Percentiles rank a stretch among this genome's conserved stretches.
Evolutionary conservation across 352 stramenopile species (phyloP).

Genomic region (Globisporangium mamillatum): DNA sequence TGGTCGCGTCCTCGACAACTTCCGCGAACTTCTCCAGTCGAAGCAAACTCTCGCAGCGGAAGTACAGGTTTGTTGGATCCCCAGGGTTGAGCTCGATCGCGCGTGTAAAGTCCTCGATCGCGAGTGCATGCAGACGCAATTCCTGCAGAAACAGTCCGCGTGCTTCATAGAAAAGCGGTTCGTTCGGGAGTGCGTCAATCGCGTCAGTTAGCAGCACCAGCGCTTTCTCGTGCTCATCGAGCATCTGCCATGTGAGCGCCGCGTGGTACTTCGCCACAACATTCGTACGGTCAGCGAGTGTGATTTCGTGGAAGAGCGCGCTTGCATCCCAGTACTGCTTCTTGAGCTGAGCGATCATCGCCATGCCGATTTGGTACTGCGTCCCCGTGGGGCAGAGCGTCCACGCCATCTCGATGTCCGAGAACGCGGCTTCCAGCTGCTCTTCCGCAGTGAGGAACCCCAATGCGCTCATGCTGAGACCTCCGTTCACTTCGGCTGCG

Average conservation of each 20-base stretch:
- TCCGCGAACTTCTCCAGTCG: constrained; percentile 41
- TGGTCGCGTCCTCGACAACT: constrained; percentile 43
- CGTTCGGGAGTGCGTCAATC: constrained; percentile 46
- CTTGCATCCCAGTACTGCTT: constrained; percentile 40
- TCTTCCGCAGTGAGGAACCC: constrained; percentile 31
- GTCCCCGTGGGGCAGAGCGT: constrained; percentile 35
- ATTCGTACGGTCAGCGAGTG: constrained; percentile 26
- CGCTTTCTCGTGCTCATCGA: constrained; percentile 41
- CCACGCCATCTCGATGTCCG: constrained; percentile 80
- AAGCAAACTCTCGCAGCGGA: constrained; percentile 46
- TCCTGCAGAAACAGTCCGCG: constrained; percentile 60
- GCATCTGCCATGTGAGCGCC: constrained; percentile 53
- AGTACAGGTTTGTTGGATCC: constrained; percentile 28
- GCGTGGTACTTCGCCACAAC: constrained; percentile 65
- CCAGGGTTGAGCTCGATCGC: constrained; percentile 21
- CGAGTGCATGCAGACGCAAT: constrained; percentile 39
- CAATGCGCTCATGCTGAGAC: constrained; percentile 10
- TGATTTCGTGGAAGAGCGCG: constrained; percentile 36
- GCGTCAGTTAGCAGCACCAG: constrained; percentile 49
- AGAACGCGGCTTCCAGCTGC: constrained; percentile 68
- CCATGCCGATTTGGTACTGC: constrained; percentile 67
- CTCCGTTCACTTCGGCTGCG: constrained; percentile 15
- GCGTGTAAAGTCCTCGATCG: constrained; percentile 51
- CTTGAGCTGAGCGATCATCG: constrained; percentile 72
- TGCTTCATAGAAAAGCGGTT: constrained; percentile 60